Percentiles rank a stretch among this genome's conserved stretches.
Conservation (phyloP, 2,329 filamentous ascomycete genomes). For the Trichoderma brevicompactum region DNA sequence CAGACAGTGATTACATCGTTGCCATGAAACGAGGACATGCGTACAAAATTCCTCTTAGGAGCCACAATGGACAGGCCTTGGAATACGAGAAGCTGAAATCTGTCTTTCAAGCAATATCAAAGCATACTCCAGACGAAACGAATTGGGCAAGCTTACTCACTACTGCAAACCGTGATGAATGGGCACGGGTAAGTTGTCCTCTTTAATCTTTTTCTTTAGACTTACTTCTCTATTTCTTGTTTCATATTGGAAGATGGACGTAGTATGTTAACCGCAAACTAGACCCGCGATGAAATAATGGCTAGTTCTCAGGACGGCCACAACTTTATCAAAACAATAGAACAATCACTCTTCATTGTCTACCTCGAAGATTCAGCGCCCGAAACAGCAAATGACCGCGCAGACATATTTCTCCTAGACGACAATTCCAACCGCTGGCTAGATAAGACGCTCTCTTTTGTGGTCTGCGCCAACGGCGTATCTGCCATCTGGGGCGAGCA, state of each 20-base stretch:
- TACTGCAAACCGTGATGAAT: constrained; percentile 28
- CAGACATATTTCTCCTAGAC: background rate
- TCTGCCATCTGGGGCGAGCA: constrained; percentile 28
- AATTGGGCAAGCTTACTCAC: constrained; percentile 26
- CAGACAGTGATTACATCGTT: constrained; percentile 23
- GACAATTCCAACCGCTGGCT: constrained; percentile 30
- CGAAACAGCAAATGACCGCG: background rate
- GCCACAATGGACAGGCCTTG: background rate
- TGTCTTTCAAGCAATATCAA: constrained; percentile 1
- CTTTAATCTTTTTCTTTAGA: background rate
- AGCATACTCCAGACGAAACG: background rate
- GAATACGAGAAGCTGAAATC: background rate
- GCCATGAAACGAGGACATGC: constrained; percentile 22
- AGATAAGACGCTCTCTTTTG: constrained; percentile 28
- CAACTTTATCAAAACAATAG: constrained; percentile 17
- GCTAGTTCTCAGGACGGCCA: background rate
- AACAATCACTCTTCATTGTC: constrained; percentile 25
- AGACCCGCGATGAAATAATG: constrained; percentile 20
- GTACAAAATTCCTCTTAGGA: background rate
- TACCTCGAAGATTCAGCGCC: constrained; percentile 29
- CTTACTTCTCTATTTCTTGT: background rate
- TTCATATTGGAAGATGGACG: background rate
- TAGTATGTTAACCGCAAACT: background rate
- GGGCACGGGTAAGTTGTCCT: constrained; percentile 26
- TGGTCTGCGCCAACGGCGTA: constrained; percentile 27